Conservation (phyloP, 768 basidiomycete genomes). For the Megacollybia marginata region DNA sequence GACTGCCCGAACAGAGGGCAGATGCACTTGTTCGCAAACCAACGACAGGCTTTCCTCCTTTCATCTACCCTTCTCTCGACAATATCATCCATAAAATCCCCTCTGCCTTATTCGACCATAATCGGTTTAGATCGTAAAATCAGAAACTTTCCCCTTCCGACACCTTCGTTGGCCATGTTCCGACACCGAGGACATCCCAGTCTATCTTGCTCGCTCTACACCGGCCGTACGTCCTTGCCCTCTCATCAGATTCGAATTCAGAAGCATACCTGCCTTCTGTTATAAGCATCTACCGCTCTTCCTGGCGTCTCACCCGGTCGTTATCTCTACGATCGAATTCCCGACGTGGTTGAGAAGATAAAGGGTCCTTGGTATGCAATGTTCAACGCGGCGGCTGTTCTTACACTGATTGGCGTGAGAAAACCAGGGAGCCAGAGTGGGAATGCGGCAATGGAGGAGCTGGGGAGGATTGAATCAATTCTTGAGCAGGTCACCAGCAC, state of each 20-base stretch:
- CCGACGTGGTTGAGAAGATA: too few relatives aligned
- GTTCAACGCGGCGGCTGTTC: too few relatives aligned
- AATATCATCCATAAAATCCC: conserved; percentile 4
- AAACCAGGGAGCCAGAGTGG: too few relatives aligned
- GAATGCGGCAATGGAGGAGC: too few relatives aligned
- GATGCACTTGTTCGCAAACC: too few relatives aligned
- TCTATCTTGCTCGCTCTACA: conserved; percentile 29
- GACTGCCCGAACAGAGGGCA: too few relatives aligned
- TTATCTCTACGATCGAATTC: conserved; percentile 12
- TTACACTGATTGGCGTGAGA: too few relatives aligned
- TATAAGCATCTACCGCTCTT: conserved; percentile 64
- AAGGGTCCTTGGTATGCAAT: conserved; percentile 15
- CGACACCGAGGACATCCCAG: conserved; percentile 9
- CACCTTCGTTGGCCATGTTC: conserved; percentile 33
- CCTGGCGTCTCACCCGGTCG: conserved; percentile 55
- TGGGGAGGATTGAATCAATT: too few relatives aligned
- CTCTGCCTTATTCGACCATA: conserved; percentile 42
- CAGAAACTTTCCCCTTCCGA: conserved; percentile 51
- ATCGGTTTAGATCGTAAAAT: conserved; percentile 54
- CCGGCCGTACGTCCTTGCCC: conserved; percentile 45
- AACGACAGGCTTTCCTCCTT: conserved; percentile 23
- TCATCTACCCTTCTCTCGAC: conserved; percentile 44
- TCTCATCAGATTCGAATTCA: conserved; percentile 46
- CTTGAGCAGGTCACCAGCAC: too few relatives aligned
- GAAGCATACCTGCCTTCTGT: conserved; percentile 66